Evolutionary conservation across 768 basidiomycete genomes (phyloP), one percentile per base, ranked within the genome.

Genomic region (Leccinum ochraceum): DNA sequence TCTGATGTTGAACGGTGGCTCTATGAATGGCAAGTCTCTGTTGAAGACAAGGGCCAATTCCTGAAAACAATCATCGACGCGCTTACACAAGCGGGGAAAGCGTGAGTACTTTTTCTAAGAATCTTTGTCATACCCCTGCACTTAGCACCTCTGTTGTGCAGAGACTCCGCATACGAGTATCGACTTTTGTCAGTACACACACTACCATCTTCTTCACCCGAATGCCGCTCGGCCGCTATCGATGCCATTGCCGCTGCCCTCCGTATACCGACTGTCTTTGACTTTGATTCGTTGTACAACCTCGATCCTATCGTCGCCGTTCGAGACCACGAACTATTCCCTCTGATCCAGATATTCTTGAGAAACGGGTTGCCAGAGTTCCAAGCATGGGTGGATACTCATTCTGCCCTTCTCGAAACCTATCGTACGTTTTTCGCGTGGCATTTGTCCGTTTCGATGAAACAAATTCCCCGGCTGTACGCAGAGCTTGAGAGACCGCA

Each of bases 211-310:
- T 76, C 81, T 2, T 86, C 87, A 0, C 75, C 83, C 24, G 71
- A 77, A 10, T 79, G 84, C 17, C 76, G 82, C 59, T 53, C 76
- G 4, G 87, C 84, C 50, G 87, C 88, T 9, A 64, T 86, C 26
- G 81, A 86, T 36, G 75, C 82, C 37, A 86, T 93, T 62, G 81
- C 84, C 6, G 77, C 82, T 7, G 87, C 89, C 20, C 79, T 94
- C 34, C 83, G 85, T 36, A 77, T 87, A 39, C 86, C 89, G 3
- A 75, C 77, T 14, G 72, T 90, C 59, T 91, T 94, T 73, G 87
- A 95, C 75, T 90, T 94, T 68, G 92, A 95, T 71, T 72, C 86
- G 7, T 75, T 93, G 30, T 87, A 93, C 79, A 88, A 87, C 61
- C 78, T 95, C 44, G 87, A 92, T 57, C 83, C 86, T 1, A 82